A percentile compares a stretch with the other conserved stretches of the same genome.
Conservation (phyloP, 495 filamentous ascomycete genomes). For the Penicillium turbatum region DNA sequence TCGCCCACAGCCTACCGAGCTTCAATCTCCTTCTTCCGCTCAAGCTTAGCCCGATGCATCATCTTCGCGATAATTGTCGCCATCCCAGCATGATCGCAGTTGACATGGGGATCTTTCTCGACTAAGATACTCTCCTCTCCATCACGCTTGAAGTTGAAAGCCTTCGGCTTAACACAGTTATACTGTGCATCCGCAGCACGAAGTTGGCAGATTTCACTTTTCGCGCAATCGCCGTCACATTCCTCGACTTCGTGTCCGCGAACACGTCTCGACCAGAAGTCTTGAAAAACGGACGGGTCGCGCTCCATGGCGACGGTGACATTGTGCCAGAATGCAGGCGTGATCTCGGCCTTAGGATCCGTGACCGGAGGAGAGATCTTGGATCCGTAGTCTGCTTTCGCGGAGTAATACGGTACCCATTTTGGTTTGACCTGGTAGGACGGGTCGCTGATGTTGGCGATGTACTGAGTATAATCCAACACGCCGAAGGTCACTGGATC, state of each 20-base stretch:
- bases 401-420: slow-evolving; percentile 53
- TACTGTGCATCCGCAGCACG: slow-evolving; percentile 37
- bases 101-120: slow-evolving; percentile 4
- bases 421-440: slow-evolving; percentile 37
- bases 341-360: slow-evolving; percentile 38
- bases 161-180: slow-evolving; percentile 22
- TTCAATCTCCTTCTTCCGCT: slow-evolving; percentile 1
- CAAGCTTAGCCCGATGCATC: slow-evolving; percentile 8
- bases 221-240: slow-evolving; percentile 36
- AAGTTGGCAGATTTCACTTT: slow-evolving; percentile 38
- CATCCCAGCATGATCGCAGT: slow-evolving; percentile 29
- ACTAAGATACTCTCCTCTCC: background rate
- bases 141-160: slow-evolving; percentile 20
- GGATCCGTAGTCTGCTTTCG: slow-evolving; percentile 48
- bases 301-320: slow-evolving; percentile 44
- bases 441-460: slow-evolving; percentile 45
- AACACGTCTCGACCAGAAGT: slow-evolving; percentile 34
- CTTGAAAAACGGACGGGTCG: slow-evolving; percentile 32
- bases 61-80: slow-evolving; percentile 22
- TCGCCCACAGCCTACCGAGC: background rate
- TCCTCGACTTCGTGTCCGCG: slow-evolving; percentile 32
- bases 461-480: slow-evolving; percentile 49
- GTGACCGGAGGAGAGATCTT: slow-evolving; percentile 37
- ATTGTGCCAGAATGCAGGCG: slow-evolving; percentile 56
- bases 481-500: slow-evolving; percentile 53